Evolutionary conservation across 352 stramenopile species (phyloP).

Genomic region (Globisporangium camurandrum): DNA sequence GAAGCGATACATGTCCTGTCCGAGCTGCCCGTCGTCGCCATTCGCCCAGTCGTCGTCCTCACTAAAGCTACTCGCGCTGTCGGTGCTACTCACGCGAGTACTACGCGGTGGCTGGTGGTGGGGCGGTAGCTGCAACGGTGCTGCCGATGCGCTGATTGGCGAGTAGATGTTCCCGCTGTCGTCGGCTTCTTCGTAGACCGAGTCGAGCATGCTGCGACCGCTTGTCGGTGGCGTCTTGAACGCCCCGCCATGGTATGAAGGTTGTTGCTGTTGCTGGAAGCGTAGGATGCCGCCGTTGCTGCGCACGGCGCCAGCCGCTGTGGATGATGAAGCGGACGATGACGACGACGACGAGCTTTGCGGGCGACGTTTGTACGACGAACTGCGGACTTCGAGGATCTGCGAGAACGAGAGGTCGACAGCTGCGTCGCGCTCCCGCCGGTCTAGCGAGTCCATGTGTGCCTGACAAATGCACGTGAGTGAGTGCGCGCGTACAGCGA

Average conservation of each 20-base stretch:
- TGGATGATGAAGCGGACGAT: no score
- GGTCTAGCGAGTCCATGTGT: conserved; percentile 13
- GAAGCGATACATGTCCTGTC: conserved; percentile 76
- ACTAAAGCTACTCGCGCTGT: conserved; percentile 19
- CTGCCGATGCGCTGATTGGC: conserved; percentile 6
- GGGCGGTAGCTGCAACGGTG: background rate
- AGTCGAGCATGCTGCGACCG: conserved; percentile 33
- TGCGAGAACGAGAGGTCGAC: conserved; percentile 74
- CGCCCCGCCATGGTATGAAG: background rate
- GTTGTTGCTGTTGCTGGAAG: conserved; percentile 5
- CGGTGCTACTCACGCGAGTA: conserved; percentile 4
- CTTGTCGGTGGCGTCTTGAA: conserved; percentile 17
- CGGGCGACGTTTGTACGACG: conserved; percentile 35
- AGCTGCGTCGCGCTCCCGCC: conserved; percentile 14
- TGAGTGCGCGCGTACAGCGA: background rate
- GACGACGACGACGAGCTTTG: no score
- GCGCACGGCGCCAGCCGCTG: conserved; percentile 8
- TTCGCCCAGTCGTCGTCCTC: conserved; percentile 66
- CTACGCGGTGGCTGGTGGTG: conserved; percentile 9
- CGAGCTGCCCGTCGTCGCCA: conserved; percentile 33
- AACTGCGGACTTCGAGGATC: conserved; percentile 63
- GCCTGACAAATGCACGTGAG: no score
- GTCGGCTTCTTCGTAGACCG: conserved; percentile 35
- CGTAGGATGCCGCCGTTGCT: conserved; percentile 11
- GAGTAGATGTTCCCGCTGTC: conserved; percentile 11